A percentile compares a stretch with the other conserved stretches of the same genome.
Conservation (phyloP, 768 basidiomycete species). For the Mycena capillaripes region DNA sequence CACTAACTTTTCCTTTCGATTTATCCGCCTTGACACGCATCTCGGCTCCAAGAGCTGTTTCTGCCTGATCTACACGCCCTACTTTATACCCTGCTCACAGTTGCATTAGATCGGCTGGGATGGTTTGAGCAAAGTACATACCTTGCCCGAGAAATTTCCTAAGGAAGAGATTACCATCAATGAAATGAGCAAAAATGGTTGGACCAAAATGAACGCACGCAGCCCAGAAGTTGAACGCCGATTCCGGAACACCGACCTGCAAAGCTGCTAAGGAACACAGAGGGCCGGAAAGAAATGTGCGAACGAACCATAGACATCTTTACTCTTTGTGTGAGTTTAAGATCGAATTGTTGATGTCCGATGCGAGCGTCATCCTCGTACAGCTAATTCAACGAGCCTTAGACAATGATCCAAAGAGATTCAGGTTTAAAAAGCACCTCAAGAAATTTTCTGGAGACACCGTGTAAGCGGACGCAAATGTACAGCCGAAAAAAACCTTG, state of each 20-base stretch:
- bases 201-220: slow-evolving; percentile 65
- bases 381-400: slow-evolving; percentile 56
- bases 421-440: slow-evolving; percentile 61
- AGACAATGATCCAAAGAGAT: neutral
- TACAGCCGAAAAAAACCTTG: slow-evolving; percentile 3
- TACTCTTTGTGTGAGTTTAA: slow-evolving; percentile 92
- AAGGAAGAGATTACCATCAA: slow-evolving; percentile 10
- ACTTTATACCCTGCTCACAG: slow-evolving; percentile 83
- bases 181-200: neutral
- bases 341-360: slow-evolving; percentile 94
- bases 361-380: slow-evolving; percentile 96
- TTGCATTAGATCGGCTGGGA: neutral
- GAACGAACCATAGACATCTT: slow-evolving; percentile 96
- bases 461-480: neutral
- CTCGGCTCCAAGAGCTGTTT: slow-evolving; percentile 97
- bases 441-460: slow-evolving; percentile 74
- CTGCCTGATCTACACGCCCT: slow-evolving; percentile 95
- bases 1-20: slow-evolving; percentile 66
- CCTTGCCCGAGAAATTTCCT: slow-evolving; percentile 91
- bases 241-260: slow-evolving; percentile 96
- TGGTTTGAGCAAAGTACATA: slow-evolving; percentile 36
- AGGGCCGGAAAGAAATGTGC: neutral
- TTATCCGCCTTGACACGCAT: slow-evolving; percentile 90
- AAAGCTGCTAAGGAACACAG: neutral
- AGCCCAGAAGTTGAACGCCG: slow-evolving; percentile 93